phyloP scores from a whole-genome alignment of 306 rosid genomes.

The Lathyrus sativus region DNA sequence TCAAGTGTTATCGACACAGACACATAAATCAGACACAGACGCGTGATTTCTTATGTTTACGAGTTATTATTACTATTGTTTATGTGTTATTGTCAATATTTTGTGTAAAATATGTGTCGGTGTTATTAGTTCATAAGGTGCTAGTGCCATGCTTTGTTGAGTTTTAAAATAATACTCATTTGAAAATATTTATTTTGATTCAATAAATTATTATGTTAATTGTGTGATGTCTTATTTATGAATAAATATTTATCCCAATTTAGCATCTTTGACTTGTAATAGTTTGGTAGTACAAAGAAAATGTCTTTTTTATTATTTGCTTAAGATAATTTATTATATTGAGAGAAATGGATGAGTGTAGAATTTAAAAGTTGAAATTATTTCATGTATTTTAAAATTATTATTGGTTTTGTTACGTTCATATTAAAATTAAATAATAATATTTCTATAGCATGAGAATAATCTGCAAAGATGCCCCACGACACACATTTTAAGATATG shows the following conservation, averaged over 20 bases:
- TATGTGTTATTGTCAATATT: neutral
- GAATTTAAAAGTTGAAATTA: neutral
- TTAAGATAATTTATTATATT: neutral
- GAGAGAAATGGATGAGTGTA: neutral
- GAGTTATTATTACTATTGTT: neutral
- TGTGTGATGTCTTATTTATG: neutral
- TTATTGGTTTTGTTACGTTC: too few relatives aligned
- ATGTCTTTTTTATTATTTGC: neutral
- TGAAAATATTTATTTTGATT: neutral
- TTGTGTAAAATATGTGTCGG: neutral
- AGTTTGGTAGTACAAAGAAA: constrained; percentile 5
- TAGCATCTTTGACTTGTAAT: neutral
- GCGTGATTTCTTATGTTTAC: neutral
- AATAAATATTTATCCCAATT: constrained; percentile 23
- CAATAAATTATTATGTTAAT: neutral
- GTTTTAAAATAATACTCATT: neutral
- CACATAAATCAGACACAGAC: neutral
- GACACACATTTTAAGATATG: too few relatives aligned
- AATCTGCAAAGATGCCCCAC: neutral
- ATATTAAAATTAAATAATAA: too few relatives aligned
- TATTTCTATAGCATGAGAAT: neutral
- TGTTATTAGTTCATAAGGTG: neutral
- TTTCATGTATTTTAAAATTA: too few relatives aligned
- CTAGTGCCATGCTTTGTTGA: neutral
- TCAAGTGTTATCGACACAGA: neutral